Percentiles rank a stretch among this genome's conserved stretches.
Evolutionary conservation across 257 asterid species (phyloP).

Genomic region (Primulina huaijiensis): DNA sequence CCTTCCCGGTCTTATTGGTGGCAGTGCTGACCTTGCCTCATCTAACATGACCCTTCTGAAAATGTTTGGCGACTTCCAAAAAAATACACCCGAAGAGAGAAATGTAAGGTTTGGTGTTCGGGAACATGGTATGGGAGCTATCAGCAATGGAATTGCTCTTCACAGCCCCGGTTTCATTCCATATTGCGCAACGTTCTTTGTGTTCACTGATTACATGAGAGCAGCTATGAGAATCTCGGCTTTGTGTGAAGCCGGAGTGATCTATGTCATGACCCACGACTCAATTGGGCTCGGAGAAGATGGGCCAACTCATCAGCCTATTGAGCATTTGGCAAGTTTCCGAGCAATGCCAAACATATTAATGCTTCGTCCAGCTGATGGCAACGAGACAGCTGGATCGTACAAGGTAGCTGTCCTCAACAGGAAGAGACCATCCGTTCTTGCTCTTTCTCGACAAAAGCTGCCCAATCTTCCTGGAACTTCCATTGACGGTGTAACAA

Average conservation of each 20-base stretch:
- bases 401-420: constrained; percentile 67
- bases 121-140: constrained; percentile 75
- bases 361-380: constrained; percentile 85
- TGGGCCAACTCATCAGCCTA: constrained; percentile 86
- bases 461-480: constrained; percentile 72
- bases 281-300: constrained; percentile 88
- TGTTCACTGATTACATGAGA: constrained; percentile 82
- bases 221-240: constrained; percentile 74
- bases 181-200: constrained; percentile 80
- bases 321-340: constrained; percentile 77
- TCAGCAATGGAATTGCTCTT: constrained; percentile 71
- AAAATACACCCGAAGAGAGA: constrained; percentile 74
- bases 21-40: constrained; percentile 91
- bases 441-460: constrained; percentile 77
- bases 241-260: constrained; percentile 58
- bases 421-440: constrained; percentile 63
- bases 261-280: constrained; percentile 87
- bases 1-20: constrained; percentile 78
- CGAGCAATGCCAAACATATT: constrained; percentile 77
- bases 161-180: constrained; percentile 76
- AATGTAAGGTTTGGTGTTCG: constrained; percentile 73
- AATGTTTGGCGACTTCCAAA: constrained; percentile 74
- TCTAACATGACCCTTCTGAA: constrained; percentile 85
- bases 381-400: constrained; percentile 76
- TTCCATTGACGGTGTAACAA: constrained; percentile 63